A percentile compares a stretch with the other conserved stretches of the same genome.
Evolutionary conservation across 306 rosid genomes (phyloP).

Genomic region (Trifolium subterraneum): DNA sequence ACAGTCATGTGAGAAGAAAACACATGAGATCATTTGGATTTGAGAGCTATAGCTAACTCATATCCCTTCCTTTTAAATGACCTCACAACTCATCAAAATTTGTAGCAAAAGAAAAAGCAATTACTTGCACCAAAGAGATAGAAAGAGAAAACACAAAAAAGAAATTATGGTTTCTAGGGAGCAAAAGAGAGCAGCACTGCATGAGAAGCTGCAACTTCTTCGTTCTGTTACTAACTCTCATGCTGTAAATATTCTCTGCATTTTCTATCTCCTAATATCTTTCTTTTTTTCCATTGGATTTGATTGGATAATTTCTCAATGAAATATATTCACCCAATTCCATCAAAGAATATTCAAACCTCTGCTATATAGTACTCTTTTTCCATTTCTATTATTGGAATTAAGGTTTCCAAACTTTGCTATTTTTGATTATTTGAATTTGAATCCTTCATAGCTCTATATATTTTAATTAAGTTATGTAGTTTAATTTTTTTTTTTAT

Average conservation of each 20-base stretch:
- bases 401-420: not conserved
- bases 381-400: slow-evolving; percentile 8
- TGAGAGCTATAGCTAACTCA: slow-evolving; percentile 55
- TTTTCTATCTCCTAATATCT: slow-evolving; percentile 29
- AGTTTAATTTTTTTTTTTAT: no score
- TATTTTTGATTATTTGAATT: not conserved
- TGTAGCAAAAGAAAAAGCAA: slow-evolving; percentile 22
- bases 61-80: slow-evolving; percentile 58
- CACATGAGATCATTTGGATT: slow-evolving; percentile 72
- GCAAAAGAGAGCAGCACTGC: slow-evolving; percentile 83
- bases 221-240: slow-evolving; percentile 95
- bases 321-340: slow-evolving; percentile 33
- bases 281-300: slow-evolving; percentile 47
- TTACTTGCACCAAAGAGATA: slow-evolving; percentile 9
- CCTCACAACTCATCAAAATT: slow-evolving; percentile 49
- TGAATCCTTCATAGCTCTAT: not conserved
- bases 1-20: slow-evolving; percentile 72
- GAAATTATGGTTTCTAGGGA: slow-evolving; percentile 80
- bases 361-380: slow-evolving; percentile 2
- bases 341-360: slow-evolving; percentile 23
- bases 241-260: slow-evolving; percentile 75
- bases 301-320: slow-evolving; percentile 4
- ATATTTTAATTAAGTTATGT: no score
- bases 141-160: slow-evolving; percentile 1
- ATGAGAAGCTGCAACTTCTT: slow-evolving; percentile 95